Base-by-base conservation (phyloP, 1,139 yeast species). In the Pichia sp. region DNA sequence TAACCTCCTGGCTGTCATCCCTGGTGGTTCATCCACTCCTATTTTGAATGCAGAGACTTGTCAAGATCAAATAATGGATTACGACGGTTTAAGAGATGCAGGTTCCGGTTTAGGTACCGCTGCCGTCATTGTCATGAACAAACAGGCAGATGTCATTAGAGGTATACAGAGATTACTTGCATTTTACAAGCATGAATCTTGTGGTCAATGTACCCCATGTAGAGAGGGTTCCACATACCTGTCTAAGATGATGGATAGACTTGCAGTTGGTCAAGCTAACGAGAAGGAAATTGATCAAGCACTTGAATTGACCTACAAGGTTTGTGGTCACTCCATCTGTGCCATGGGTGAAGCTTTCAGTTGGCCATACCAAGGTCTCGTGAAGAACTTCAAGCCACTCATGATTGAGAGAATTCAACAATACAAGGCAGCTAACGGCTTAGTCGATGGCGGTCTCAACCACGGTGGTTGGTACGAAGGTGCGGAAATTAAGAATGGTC, bases 151-250 rank as follows among this genome's bases (percentile, higher is more conserved):
- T 58, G 73, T 84, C 41, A 75, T 84, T 43, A 74, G 86, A 49
- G 93, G 91, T 46, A 84, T 84, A 57, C 93, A 85, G 62, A 73
- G 94, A 61, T 74, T 85, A 52, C 62, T 88, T 31, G 75, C 80
- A 36, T 84, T 84, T 60, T 85, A 83, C 67, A 82, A 80, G 66
- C 94, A 84, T 62, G 94, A 84, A 68, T 81, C 93, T 10, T 84
- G 94, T 65, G 94, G 94, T 44, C 94, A 84, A 65, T 84, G 94
- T 67, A 84, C 95, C 13, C 95, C 95, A 41, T 85, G 95, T 65
- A 78, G 95, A 62, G 95, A 85, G 66, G 95, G 95, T 44, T 85
- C 95, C 32, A 80, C 94, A 22, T 84, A 91, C 83, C 66, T 84
- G 48, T 68, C 72, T 44, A 80, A 75, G 62, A 78, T 83, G 73